Evolutionary conservation across 192 early-diverging fungal species (phyloP).

Genomic region (Backusella morwellensis): DNA sequence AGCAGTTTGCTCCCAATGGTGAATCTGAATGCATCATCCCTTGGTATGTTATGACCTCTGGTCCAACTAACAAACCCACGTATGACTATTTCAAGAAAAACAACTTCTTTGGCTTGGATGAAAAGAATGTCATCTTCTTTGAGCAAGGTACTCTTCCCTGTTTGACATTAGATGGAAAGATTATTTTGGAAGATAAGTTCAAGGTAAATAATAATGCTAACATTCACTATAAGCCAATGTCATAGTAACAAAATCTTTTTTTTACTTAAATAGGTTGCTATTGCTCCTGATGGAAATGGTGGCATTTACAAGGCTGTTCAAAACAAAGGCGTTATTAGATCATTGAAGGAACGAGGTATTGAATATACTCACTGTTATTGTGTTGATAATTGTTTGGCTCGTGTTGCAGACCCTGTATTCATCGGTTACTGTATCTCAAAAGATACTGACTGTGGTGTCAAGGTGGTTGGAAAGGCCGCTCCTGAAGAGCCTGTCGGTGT

Average conservation of each 20-base stretch:
- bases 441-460: constrained; percentile 91
- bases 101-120: constrained; percentile 84
- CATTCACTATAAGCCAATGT: not conserved
- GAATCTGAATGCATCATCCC: constrained; percentile 60
- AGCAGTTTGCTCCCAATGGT: constrained; percentile 4
- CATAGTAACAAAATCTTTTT: not conserved
- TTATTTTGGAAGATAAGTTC: constrained; percentile 81
- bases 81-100: constrained; percentile 73
- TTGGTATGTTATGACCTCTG: constrained; percentile 98
- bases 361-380: constrained; percentile 94
- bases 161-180: constrained; percentile 85
- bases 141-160: constrained; percentile 95
- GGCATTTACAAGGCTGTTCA: constrained; percentile 88
- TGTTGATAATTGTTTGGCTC: constrained; percentile 96
- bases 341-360: constrained; percentile 78
- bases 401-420: constrained; percentile 96
- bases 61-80: constrained; percentile 83
- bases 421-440: constrained; percentile 89
- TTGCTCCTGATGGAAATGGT: constrained; percentile 87
- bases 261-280: constrained; percentile 52
- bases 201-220: constrained; percentile 22
- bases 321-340: constrained; percentile 73
- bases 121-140: constrained; percentile 90
- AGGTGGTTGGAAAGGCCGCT: constrained; percentile 85
- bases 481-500: constrained; percentile 94